Base-by-base conservation (phyloP, 192 early-diverging fungal species). In the Backusella macrospora region DNA sequence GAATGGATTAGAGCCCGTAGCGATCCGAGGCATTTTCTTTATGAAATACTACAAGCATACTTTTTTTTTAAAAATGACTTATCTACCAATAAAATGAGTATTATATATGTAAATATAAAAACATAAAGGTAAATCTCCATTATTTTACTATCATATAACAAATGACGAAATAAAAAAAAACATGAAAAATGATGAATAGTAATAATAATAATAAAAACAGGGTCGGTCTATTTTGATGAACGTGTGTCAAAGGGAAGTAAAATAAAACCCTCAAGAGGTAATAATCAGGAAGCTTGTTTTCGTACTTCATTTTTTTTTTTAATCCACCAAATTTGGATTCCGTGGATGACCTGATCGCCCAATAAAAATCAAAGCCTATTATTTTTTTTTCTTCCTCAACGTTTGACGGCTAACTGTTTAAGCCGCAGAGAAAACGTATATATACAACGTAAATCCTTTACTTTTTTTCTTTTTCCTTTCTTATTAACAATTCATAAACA, bases 331-430 rank as follows among this genome's bases (percentile, higher is more conserved):
- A 59, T 59, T 59, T 59, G 52, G 52, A 59, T 59, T 59, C 52
- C 52, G 21, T 59, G 52, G 52, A 59, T 26, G 52, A 59, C 26
- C 52, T 59, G 21, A 59, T 59, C 52, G 21, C 26, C 52, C 52
- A 59, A 59, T 59, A 18, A 59, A 59, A 4, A 59, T 59, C 3
- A 23, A 59, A 26, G 21, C 26, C 12, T 9, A 26, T 59, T 59
- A n/a, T n/a, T n/a, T n/a, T n/a, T n/a, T n/a, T n/a, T n/a, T n/a
- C n/a, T 59, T 59, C 21, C 3, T 66, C 21, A 39, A 26, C 39
- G 65, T 66, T 40, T 66, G 40, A 8, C 65, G 65, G 65, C 65
- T 66, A 66, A 66, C 65, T 66, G 37, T 66, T 66, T 66, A 66
- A 66, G 65, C 65, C 65, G 65, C 42, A 18, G 16, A 39, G 8